Percentiles rank a stretch among this genome's conserved stretches.
These are phyloP conservation scores for Rhynchospora pubera DNA, from an alignment of 176 grass and related monocot genomes.

Conservation along the genomic window DNA sequence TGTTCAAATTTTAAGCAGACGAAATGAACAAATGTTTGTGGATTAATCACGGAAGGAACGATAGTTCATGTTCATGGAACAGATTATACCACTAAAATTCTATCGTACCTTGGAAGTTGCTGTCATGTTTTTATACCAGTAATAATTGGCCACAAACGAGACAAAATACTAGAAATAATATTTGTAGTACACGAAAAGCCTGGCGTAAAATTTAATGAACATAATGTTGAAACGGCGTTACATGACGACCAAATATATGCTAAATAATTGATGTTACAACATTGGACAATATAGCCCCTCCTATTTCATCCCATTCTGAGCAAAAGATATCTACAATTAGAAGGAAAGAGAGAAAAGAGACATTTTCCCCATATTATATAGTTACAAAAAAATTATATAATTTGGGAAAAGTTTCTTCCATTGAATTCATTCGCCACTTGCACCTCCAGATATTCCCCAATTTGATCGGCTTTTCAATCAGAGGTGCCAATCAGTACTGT, in stretches of 20 bases:
- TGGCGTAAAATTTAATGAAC: background rate
- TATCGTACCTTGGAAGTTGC: no score
- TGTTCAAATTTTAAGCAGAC: background rate
- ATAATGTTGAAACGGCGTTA: background rate
- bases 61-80: no score
- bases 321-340: slow-evolving; percentile 21
- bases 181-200: background rate
- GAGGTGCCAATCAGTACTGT: slow-evolving; percentile 12
- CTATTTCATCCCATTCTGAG: background rate
- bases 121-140: no score
- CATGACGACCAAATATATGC: slow-evolving; percentile 8
- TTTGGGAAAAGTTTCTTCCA: slow-evolving; percentile 10
- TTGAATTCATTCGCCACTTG: background rate
- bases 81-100: no score
- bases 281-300: background rate
- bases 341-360: background rate
- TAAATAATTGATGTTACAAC: slow-evolving; percentile 15
- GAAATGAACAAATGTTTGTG: background rate
- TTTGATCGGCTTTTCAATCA: background rate
- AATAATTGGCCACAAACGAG: background rate
- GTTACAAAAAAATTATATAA: background rate
- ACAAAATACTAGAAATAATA: background rate
- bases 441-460: background rate
- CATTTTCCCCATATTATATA: background rate
- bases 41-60: background rate